Conservation (phyloP, 1,139 yeast species). For the Protomyces gravidus region DNA sequence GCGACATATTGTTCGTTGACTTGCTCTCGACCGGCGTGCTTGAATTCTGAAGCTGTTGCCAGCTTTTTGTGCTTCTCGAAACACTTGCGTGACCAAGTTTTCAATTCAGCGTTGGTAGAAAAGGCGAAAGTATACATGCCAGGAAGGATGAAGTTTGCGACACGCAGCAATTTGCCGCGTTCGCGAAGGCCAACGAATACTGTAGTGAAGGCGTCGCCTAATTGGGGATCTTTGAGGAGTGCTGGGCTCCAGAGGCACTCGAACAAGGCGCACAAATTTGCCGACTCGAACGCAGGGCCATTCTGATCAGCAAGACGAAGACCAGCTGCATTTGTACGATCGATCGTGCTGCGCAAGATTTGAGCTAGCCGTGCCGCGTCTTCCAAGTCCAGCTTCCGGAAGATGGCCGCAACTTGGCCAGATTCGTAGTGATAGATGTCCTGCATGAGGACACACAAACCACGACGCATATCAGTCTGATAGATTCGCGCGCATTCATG, state of each 20-base stretch:
- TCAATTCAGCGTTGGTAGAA: slow-evolving; percentile 35
- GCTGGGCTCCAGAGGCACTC: slow-evolving; percentile 38
- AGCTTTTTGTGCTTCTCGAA: slow-evolving; percentile 28
- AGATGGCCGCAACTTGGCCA: slow-evolving; percentile 34
- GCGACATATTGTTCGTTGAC: slow-evolving; percentile 14
- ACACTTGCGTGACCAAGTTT: slow-evolving; percentile 38
- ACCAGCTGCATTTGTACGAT: slow-evolving; percentile 25
- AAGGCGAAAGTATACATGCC: slow-evolving; percentile 39
- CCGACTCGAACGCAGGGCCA: slow-evolving; percentile 32
- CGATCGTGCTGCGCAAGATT: slow-evolving; percentile 31
- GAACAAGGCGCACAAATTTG: slow-evolving; percentile 32
- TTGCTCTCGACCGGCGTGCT: slow-evolving; percentile 20
- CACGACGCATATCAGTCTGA: slow-evolving; percentile 31
- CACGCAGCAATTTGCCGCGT: slow-evolving; percentile 35
- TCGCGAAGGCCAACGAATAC: slow-evolving; percentile 38
- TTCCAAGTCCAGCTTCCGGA: slow-evolving; percentile 34
- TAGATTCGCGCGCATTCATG: slow-evolving; percentile 34
- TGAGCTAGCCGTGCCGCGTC: slow-evolving; percentile 34
- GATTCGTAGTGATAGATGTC: slow-evolving; percentile 30
- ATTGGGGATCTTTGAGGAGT: slow-evolving; percentile 30
- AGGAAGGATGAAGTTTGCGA: slow-evolving; percentile 37
- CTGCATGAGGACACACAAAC: slow-evolving; percentile 26
- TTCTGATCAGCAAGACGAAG: slow-evolving; percentile 32
- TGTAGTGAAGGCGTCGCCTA: slow-evolving; percentile 32
- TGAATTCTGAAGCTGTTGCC: slow-evolving; percentile 32